Percentiles rank a stretch among this genome's conserved stretches.
Conservation (phyloP, 179 eudicot genomes). For the Heliamphora pulchella region DNA sequence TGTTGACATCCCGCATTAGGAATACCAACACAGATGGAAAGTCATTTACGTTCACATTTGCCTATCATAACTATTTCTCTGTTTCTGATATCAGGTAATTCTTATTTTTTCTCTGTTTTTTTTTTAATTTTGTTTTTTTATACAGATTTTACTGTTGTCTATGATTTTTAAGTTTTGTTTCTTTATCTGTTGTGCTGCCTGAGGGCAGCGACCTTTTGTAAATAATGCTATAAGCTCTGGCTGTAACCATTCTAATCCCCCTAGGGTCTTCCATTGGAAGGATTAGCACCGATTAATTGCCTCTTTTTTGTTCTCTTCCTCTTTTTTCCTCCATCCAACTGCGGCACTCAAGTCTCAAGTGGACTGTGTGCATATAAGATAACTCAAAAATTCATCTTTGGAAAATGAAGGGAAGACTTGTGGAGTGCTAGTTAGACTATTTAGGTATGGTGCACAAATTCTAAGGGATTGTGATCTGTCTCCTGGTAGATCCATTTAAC, state of each 20-base stretch:
- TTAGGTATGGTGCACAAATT: not conserved
- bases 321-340: not conserved
- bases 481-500: not conserved
- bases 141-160: not conserved
- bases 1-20: slow-evolving; percentile 81
- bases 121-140: too few relatives aligned
- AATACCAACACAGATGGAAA: slow-evolving; percentile 71
- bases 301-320: too few relatives aligned
- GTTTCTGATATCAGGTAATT: slow-evolving; percentile 88
- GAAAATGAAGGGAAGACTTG: not conserved
- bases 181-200: too few relatives aligned
- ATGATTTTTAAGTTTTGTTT: not conserved
- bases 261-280: not conserved
- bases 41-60: slow-evolving; percentile 82
- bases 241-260: not conserved
- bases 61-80: slow-evolving; percentile 86
- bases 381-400: not conserved
- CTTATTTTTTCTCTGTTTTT: slow-evolving; percentile 26
- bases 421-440: not conserved
- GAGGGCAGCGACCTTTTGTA: not conserved
- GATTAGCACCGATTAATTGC: too few relatives aligned
- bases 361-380: not conserved
- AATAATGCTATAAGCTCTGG: not conserved
- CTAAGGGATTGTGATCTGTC: not conserved
- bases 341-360: not conserved